A percentile compares a stretch with the other conserved stretches of the same genome.
phyloP scores from a whole-genome alignment of 78 protist genomes.

The Isochrysis galbana region DNA sequence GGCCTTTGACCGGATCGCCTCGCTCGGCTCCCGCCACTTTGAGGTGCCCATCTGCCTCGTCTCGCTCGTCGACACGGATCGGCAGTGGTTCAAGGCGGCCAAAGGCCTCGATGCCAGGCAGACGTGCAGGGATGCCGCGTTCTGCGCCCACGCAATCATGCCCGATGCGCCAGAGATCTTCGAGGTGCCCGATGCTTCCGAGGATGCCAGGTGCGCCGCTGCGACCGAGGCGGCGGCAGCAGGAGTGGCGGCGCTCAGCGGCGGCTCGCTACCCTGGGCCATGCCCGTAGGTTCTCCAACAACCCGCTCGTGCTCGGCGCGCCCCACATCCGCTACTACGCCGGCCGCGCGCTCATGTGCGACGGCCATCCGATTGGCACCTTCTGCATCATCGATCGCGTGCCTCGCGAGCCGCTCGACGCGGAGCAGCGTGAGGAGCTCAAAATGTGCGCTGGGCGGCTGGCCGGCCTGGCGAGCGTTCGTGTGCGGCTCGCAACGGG shows the following conservation, averaged over 20 bases:
- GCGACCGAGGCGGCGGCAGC: neutral
- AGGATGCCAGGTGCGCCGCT: neutral
- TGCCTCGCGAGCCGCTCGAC: neutral
- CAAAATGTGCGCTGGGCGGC: no score
- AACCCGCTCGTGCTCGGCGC: slow-evolving; percentile 2
- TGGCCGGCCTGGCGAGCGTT: no score
- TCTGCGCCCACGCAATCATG: neutral
- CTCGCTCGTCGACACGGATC: neutral
- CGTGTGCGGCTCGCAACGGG: no score
- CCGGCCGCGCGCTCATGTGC: neutral
- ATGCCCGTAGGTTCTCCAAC: neutral
- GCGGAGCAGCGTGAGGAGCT: neutral
- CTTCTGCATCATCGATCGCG: neutral
- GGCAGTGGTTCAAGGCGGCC: slow-evolving; percentile 8
- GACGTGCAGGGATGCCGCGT: neutral
- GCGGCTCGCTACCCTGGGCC: neutral
- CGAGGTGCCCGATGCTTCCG: neutral
- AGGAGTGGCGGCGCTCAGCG: neutral
- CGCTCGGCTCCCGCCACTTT: neutral
- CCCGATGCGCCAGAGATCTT: neutral
- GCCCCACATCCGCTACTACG: neutral
- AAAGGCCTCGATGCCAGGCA: neutral
- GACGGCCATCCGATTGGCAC: neutral
- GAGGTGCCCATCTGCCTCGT: neutral
- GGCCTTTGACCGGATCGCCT: neutral